Evolutionary conservation across 352 stramenopile species (phyloP), one percentile per base, ranked within the genome.

Genomic region (Discostella stelligera): DNA sequence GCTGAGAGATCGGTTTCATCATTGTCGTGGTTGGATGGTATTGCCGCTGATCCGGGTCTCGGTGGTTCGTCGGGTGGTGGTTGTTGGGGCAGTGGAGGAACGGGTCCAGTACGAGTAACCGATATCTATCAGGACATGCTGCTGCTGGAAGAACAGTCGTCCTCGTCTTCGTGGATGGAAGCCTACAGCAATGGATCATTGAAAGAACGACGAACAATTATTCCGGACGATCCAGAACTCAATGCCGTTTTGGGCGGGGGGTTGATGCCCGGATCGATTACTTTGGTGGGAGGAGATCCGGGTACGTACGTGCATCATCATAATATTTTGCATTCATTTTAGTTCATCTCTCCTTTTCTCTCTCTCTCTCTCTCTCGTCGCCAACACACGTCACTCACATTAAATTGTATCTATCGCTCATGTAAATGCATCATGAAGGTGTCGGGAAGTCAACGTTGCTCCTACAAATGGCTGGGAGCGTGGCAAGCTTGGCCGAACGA

Each of bases 231-330:
- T 71, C 76, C 90, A 49, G 90, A 90, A 74, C 66, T 93, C 91
- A 97, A 98, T 77, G 94, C 94, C 84, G 96, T 98, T 21, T 85
- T 99, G 41, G 96, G 96, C 32, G 96, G 96, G n/a, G 96, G 96
- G 4, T 86, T 99, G 2, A 96, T 98, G 64, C 91, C 93, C 25
- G 96, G 96, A 44, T 98, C 95, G 0, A 84, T 98, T 27, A 97
- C 94, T n/a, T 88, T 99, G 11, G 78, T 99, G 7, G 95, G 95
- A 2, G 96, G 96, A 9, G 96, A 97, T 65, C 96, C 96, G 16
- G 96, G 96, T 32, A 5, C 27, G 27, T 32, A n/a, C n/a, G n/a
- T n/a, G n/a, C 41, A 93, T 98, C 3, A 95, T 95, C 64, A 97
- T 97, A 80, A 62, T 60, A 20, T n/a, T 48, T 30, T 52, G 1